Conservation (phyloP, 441 rosid species). For the Erodium chrysanthum region DNA sequence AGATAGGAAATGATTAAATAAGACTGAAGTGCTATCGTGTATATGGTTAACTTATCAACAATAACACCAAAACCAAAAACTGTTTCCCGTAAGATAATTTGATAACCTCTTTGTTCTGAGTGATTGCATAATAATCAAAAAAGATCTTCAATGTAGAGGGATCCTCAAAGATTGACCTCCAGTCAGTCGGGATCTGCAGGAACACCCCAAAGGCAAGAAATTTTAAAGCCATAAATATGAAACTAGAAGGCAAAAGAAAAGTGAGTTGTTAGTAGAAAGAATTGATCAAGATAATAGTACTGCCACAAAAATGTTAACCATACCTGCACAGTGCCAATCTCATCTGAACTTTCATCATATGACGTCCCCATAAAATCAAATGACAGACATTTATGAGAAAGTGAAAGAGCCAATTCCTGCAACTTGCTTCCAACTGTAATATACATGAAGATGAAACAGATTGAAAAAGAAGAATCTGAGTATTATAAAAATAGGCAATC, state of each 20-base stretch:
- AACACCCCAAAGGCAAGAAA: slow-evolving; percentile 2
- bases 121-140: slow-evolving; percentile 25
- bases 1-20: too few relatives aligned
- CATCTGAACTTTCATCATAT: slow-evolving; percentile 26
- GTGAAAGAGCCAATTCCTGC: slow-evolving; percentile 25
- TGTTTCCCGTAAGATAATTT: too few relatives aligned
- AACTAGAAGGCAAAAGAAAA: too few relatives aligned
- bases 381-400: slow-evolving; percentile 27
- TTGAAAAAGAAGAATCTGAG: not conserved
- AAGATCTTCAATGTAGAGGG: slow-evolving; percentile 24
- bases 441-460: not conserved
- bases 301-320: slow-evolving; percentile 5
- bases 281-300: not conserved
- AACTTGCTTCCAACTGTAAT: slow-evolving; percentile 19
- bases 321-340: slow-evolving; percentile 29
- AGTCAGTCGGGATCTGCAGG: slow-evolving; percentile 21
- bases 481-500: not conserved
- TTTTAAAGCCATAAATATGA: not conserved
- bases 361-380: slow-evolving; percentile 29
- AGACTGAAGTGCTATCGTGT: not conserved
- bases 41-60: too few relatives aligned
- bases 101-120: slow-evolving; percentile 23
- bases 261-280: not conserved
- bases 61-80: too few relatives aligned
- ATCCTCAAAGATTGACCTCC: slow-evolving; percentile 25